A percentile compares a stretch with the other conserved stretches of the same genome.
These are phyloP conservation scores for Chalciporus sphaerocephalus DNA, from an alignment of 768 basidiomycete genomes.

Conservation along the genomic window DNA sequence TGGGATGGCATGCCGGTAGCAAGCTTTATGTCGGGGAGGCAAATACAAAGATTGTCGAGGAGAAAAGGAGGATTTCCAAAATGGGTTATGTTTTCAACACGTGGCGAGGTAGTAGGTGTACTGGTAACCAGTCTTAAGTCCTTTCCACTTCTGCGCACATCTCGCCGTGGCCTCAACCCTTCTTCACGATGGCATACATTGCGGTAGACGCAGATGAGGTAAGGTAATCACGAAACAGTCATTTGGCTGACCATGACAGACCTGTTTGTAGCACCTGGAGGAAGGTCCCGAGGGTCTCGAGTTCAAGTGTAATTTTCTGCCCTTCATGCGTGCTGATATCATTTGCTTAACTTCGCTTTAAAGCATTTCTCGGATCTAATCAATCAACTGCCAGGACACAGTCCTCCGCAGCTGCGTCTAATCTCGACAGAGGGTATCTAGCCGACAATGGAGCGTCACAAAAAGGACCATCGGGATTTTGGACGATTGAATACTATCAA, in stretches of 20 bases:
- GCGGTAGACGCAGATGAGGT: conserved; percentile 71
- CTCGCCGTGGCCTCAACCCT: not conserved
- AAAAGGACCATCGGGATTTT: conserved; percentile 56
- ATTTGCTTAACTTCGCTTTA: not conserved
- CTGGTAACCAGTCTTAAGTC: too few relatives aligned
- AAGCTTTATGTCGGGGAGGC: too few relatives aligned
- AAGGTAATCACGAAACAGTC: conserved; percentile 17
- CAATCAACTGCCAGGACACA: conserved; percentile 25
- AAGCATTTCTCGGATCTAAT: conserved; percentile 56
- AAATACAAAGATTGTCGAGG: too few relatives aligned
- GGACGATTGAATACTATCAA: conserved; percentile 84
- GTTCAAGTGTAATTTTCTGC: conserved; percentile 55
- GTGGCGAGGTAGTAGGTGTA: not conserved
- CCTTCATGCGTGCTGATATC: not conserved
- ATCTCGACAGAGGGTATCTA: conserved; percentile 63
- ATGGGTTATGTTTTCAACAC: not conserved
- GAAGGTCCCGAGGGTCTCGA: conserved; percentile 67
- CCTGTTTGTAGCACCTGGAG: conserved; percentile 44
- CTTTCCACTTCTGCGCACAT: not conserved
- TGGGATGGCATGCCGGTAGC: too few relatives aligned
- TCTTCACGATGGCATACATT: conserved; percentile 58
- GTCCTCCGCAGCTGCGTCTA: conserved; percentile 27
- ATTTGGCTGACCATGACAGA: not conserved
- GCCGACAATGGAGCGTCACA: conserved; percentile 45
- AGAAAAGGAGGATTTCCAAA: not conserved